These are phyloP conservation scores for Saturnispora diversa DNA, from an alignment of 805 yeast genomes.

Conservation along the genomic window DNA sequence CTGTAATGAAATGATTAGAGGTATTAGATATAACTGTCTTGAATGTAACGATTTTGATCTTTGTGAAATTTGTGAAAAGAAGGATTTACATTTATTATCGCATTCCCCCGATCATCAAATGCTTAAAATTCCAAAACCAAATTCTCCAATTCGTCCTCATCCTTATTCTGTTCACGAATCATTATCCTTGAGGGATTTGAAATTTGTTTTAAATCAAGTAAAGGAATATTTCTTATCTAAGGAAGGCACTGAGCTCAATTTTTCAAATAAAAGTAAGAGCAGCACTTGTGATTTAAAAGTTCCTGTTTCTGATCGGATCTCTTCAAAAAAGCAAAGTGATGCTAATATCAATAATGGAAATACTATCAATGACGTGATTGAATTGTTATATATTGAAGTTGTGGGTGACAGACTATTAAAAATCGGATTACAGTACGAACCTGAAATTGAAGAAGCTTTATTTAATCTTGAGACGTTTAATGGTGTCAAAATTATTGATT, in stretches of 20 bases:
- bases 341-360: neutral
- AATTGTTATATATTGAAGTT: slow-evolving; percentile 1
- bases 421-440: slow-evolving; percentile 1
- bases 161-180: no score
- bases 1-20: slow-evolving; percentile 27
- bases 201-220: no score
- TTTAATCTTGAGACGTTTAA: slow-evolving; percentile 4
- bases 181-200: no score
- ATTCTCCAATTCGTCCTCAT: no score
- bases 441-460: neutral
- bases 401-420: slow-evolving; percentile 2
- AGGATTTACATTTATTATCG: slow-evolving; percentile 11
- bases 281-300: no score
- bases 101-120: slow-evolving; percentile 24
- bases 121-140: slow-evolving; percentile 19
- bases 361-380: neutral
- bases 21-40: slow-evolving; percentile 43
- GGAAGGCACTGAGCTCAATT: neutral
- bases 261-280: neutral
- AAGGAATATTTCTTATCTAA: neutral
- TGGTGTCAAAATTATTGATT: neutral
- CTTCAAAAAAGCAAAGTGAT: neutral
- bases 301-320: no score
- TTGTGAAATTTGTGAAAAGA: slow-evolving; percentile 37
- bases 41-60: slow-evolving; percentile 48